phyloP scores from a whole-genome alignment of 495 filamentous ascomycete species.

The Rostrohypoxylon terebratum region DNA sequence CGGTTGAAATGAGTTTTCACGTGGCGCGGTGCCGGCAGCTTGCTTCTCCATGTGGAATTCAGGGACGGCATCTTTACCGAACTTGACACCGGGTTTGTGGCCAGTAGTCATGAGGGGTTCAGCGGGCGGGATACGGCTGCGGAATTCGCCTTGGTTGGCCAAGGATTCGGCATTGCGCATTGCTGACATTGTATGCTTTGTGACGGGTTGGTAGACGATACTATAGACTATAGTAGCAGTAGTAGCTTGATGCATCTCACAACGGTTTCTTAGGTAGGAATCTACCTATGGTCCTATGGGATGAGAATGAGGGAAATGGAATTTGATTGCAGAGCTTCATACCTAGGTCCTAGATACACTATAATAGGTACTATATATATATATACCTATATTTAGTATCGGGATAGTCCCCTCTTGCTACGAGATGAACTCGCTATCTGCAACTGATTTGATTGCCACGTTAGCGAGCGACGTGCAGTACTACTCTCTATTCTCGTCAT shows the following conservation, averaged over 20 bases:
- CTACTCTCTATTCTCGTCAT: constrained; percentile 1
- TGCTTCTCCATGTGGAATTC: constrained; percentile 73
- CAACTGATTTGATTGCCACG: neutral
- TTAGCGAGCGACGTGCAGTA: neutral
- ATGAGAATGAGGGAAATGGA: too few species aligned
- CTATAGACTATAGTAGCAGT: too few species aligned
- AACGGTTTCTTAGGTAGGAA: too few species aligned
- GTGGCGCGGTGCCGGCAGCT: constrained; percentile 73
- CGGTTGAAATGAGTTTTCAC: constrained; percentile 69
- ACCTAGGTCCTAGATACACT: too few species aligned
- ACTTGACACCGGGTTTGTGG: constrained; percentile 72
- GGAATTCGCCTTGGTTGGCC: constrained; percentile 69
- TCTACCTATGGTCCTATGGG: too few species aligned
- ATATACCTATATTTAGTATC: too few species aligned
- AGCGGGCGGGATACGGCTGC: constrained; percentile 60
- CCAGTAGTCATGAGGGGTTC: constrained; percentile 66
- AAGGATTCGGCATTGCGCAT: constrained; percentile 65
- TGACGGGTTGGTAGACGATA: neutral
- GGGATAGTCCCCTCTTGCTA: too few species aligned
- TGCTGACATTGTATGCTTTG: constrained; percentile 62
- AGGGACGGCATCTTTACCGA: constrained; percentile 68
- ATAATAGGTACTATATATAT: too few species aligned
- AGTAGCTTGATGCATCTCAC: too few species aligned
- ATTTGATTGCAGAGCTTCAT: neutral
- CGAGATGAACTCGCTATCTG: neutral